Evolutionary conservation across 257 asterid genomes (phyloP), one percentile per base, ranked within the genome.

Genomic region (Verbena officinalis): DNA sequence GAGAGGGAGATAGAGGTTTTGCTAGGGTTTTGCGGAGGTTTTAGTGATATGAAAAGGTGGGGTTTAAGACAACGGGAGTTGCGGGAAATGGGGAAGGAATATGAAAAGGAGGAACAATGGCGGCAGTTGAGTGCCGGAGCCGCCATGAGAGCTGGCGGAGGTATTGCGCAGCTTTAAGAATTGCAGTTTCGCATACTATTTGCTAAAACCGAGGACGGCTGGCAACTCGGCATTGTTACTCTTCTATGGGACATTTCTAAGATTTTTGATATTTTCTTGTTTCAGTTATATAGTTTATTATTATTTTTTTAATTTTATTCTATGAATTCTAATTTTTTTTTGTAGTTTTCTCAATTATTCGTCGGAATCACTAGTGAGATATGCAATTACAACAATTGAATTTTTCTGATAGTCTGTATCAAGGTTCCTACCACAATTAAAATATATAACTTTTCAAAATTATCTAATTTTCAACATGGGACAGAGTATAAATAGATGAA

Each of bases 11-110:
- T 21, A 21, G 67, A 31, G 75, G 74, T 73, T 61, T 73, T 73
- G 64, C n/a, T 48, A 55, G 77, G 85, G 78, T 70, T 66, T 73
- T 27, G 72, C 54, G 63, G 66, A 2, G 78, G 78, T 62, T 70
- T 80, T 34, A 68, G 68, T 9, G 55, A 19, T 34, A 40, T 12
- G 49, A 34, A 51, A 30, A 62, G 13, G 14, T 39, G 54, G 40
- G 66, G 69, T 17, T 65, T 62, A 8, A 6, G 64, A 70, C 44
- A 23, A 16, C 16, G 36, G 36, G 46, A 56, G 7, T 48, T 62
- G 22, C 31, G 21, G n/a, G 59, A 65, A 39, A 66, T 62, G 56
- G 60, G 38, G 12, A 24, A 54, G 4, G 71, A 51, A 30, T 33
- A 20, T 8, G 72, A 23, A 20, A 62, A 51, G 11, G 36, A 20